A percentile compares a stretch with the other conserved stretches of the same genome.
These are phyloP conservation scores for Patellaria atrata DNA, from an alignment of 495 filamentous ascomycete genomes.

Conservation along the genomic window DNA sequence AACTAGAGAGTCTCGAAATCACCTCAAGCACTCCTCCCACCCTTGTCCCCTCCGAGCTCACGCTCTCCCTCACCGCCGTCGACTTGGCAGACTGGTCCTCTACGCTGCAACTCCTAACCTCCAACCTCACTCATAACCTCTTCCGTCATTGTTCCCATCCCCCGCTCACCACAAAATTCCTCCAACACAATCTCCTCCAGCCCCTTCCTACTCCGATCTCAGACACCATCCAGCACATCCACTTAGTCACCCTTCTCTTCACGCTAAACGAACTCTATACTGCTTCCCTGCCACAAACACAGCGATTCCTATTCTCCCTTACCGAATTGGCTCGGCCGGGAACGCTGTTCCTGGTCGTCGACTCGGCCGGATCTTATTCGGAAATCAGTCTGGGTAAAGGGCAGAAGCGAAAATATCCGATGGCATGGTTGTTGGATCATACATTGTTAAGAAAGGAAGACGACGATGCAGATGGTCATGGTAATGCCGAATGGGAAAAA, in stretches of 20 bases:
- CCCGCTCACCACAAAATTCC: too few species aligned
- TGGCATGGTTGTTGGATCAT: slow-evolving; percentile 85
- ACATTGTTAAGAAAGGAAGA: slow-evolving; percentile 39
- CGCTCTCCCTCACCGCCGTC: too few species aligned
- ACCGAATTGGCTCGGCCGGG: slow-evolving; percentile 40
- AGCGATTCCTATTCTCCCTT: slow-evolving; percentile 53
- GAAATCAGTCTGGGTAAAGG: slow-evolving; percentile 48
- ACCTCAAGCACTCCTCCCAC: too few species aligned
- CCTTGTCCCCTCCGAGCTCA: too few species aligned
- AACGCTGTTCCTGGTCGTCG: slow-evolving; percentile 67
- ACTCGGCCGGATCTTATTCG: slow-evolving; percentile 87
- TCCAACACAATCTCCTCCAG: slow-evolving; percentile 47
- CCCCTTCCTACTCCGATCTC: slow-evolving; percentile 30
- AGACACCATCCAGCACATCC: slow-evolving; percentile 27
- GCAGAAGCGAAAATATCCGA: slow-evolving; percentile 63
- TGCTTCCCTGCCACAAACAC: slow-evolving; percentile 57
- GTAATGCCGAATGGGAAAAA: slow-evolving; percentile 45
- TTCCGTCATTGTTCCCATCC: too few species aligned
- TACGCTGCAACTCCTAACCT: too few species aligned
- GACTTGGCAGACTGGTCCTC: too few species aligned
- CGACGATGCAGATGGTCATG: slow-evolving; percentile 14
- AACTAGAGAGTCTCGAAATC: too few species aligned
- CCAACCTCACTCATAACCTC: too few species aligned
- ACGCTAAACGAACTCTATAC: slow-evolving; percentile 94
- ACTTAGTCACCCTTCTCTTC: slow-evolving; percentile 74